Percentiles rank a stretch among this genome's conserved stretches.
These are phyloP conservation scores for Botrytis cinerea DNA, from an alignment of 2,329 filamentous ascomycete genomes.

Conservation along the genomic window DNA sequence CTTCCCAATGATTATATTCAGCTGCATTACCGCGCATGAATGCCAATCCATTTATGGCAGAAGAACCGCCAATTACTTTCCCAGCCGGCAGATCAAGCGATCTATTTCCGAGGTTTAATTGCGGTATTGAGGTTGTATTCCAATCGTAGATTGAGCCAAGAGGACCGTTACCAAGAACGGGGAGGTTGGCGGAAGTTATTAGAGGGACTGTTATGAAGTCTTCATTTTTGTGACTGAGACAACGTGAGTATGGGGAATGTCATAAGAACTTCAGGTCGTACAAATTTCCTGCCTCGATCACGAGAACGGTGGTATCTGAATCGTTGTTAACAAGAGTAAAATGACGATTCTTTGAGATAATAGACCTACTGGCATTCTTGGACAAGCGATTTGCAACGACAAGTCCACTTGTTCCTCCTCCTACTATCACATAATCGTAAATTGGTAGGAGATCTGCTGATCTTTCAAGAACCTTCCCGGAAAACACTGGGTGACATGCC, in stretches of 20 bases:
- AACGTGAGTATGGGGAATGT: not conserved
- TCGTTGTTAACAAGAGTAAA: not conserved
- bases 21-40: slow-evolving; percentile 31
- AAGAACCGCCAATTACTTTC: slow-evolving; percentile 44
- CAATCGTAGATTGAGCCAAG: slow-evolving; percentile 45
- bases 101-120: slow-evolving; percentile 39
- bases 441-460: slow-evolving; percentile 8
- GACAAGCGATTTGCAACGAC: slow-evolving; percentile 21
- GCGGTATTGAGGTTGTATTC: slow-evolving; percentile 45
- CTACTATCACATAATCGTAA: slow-evolving; percentile 25
- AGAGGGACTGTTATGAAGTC: slow-evolving; percentile 17
- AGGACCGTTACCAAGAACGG: slow-evolving; percentile 2
- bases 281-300: slow-evolving; percentile 22
- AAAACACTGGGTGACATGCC: not conserved
- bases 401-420: slow-evolving; percentile 22
- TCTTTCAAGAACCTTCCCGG: not conserved
- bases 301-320: slow-evolving; percentile 14
- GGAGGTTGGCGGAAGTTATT: slow-evolving; percentile 10
- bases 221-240: slow-evolving; percentile 15
- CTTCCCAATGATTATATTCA: slow-evolving; percentile 46
- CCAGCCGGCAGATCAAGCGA: slow-evolving; percentile 35
- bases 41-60: slow-evolving; percentile 41
- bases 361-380: not conserved
- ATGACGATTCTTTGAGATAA: not conserved
- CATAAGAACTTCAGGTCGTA: not conserved